phyloP scores from a whole-genome alignment of 139 green algal genomes.

The Desmodesmus armatus region DNA sequence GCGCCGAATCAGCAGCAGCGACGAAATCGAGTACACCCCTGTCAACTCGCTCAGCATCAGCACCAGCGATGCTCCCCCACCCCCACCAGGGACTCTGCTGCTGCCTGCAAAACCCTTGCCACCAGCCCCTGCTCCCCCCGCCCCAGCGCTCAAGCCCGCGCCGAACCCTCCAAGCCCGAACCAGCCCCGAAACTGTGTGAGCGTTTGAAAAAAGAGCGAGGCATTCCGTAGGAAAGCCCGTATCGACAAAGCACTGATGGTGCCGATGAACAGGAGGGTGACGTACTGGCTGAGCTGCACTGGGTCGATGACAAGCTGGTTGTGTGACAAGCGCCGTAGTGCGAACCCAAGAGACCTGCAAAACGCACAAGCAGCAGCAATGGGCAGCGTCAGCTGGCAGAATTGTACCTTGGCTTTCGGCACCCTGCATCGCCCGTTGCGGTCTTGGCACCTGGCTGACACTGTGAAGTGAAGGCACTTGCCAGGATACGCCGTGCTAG shows the following conservation, averaged over 20 bases:
- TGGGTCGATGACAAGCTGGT: slow-evolving; percentile 70
- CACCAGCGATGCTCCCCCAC: slow-evolving; percentile 63
- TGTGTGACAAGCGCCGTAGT: slow-evolving; percentile 68
- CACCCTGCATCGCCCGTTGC: too few species aligned
- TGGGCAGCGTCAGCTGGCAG: neutral
- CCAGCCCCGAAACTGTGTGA: slow-evolving; percentile 29
- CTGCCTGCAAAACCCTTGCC: neutral
- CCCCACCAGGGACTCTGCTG: too few species aligned
- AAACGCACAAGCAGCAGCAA: neutral
- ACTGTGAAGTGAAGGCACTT: too few species aligned
- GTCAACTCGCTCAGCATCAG: slow-evolving; percentile 85
- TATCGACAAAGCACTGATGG: slow-evolving; percentile 86
- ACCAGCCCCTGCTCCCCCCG: neutral
- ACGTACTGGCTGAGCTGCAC: slow-evolving; percentile 80
- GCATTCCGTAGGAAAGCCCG: slow-evolving; percentile 86
- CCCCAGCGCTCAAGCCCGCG: neutral
- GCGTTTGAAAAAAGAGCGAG: slow-evolving; percentile 37
- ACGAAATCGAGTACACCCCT: slow-evolving; percentile 87
- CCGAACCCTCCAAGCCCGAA: neutral
- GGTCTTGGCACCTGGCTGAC: too few species aligned
- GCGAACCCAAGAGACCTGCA: slow-evolving; percentile 62
- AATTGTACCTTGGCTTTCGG: too few species aligned
- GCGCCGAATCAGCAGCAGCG: slow-evolving; percentile 86
- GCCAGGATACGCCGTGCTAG: too few species aligned
- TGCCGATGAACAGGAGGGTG: slow-evolving; percentile 89